Base-by-base conservation (phyloP, 225 moss, liverwort and hornwort genomes). In the Marchantia polymorpha region DNA sequence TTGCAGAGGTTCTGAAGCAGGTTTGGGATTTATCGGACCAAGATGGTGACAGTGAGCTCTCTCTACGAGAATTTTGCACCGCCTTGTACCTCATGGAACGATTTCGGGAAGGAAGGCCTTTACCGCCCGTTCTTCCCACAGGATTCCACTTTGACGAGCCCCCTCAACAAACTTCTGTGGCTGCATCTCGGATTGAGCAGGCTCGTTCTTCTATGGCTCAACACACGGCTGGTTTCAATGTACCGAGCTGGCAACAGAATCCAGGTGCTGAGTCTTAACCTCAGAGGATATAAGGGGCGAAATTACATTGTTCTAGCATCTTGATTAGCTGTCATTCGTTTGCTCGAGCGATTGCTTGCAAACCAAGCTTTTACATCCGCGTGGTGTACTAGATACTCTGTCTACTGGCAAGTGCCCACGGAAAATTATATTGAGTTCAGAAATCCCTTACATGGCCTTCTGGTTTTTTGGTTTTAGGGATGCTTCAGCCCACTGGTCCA, bases 1-100 rank as follows among this genome's bases (percentile, higher is more conserved):
- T 39, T 5, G 55, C 90, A 97, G 97, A 99, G 88, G 93, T 95
- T 78, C 87, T 99, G 84, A 99, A 95, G 86, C 92, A 93, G 87
- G 95, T 99, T 49, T 99, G 99, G 99, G 90, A 95, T 79, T 90
- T 99, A 79, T 93, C 95, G 74, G 99, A 99, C 90, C 90, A 99
- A 87, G 99, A 99, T 86, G 90, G 93, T 79, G 99, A 99, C 76
- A 90, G 95, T 83, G 92, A 92, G 91, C 84, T 99, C 64, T 99
- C 99, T 66, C 55, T 90, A 27, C 89, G 90, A 82, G 99, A 99
- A 83, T 99, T 99, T 89, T 92, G 95, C 86, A 93, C 93, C 54
- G 93, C 99, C 39, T 87, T 99, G 14, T 99, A 99, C 78, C 92
- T 99, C 23, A 99, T 99, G 93, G 99, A 99, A 84, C 90, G 99